phyloP scores from a whole-genome alignment of 768 basidiomycete species.

The Boletus fagicola region DNA sequence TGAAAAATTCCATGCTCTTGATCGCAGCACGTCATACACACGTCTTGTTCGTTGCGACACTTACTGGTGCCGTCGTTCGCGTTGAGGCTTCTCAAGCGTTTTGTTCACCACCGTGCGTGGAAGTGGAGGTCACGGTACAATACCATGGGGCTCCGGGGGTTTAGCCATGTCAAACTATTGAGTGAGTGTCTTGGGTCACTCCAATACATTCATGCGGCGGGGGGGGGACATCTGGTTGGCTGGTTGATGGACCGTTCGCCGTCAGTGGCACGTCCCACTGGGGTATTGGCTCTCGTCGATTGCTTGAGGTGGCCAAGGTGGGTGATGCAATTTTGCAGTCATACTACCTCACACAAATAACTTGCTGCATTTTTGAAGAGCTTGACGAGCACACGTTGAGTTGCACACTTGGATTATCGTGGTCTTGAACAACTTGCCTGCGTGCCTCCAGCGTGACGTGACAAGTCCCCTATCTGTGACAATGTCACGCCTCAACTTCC shows the following conservation, averaged over 20 bases:
- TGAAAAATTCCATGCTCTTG: conserved; percentile 28
- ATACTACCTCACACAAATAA: conserved; percentile 30
- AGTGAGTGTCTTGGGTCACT: conserved; percentile 36
- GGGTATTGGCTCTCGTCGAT: conserved; percentile 1
- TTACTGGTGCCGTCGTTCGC: conserved; percentile 18
- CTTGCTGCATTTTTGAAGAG: conserved; percentile 21
- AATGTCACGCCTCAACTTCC: conserved; percentile 19
- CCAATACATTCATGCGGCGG: conserved; percentile 21
- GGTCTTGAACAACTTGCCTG: conserved; percentile 34
- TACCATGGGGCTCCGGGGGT: not conserved
- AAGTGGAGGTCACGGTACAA: conserved; percentile 2
- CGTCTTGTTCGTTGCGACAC: conserved; percentile 21
- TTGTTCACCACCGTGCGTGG: conserved; percentile 10
- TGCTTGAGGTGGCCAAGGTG: conserved; percentile 5
- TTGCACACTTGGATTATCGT: conserved; percentile 24
- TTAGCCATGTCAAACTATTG: conserved; percentile 16
- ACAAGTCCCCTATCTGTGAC: conserved; percentile 30
- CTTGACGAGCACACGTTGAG: conserved; percentile 33
- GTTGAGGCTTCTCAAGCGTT: conserved; percentile 17
- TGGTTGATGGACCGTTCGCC: conserved; percentile 2
- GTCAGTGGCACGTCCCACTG: not conserved
- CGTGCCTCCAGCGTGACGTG: conserved; percentile 25
- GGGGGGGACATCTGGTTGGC: conserved; percentile 23
- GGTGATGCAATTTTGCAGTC: conserved; percentile 15
- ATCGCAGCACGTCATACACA: conserved; percentile 21